Percentiles rank a stretch among this genome's conserved stretches.
Conservation (phyloP, 176 grass and related monocot genomes). For the Rhynchospora breviuscula region DNA sequence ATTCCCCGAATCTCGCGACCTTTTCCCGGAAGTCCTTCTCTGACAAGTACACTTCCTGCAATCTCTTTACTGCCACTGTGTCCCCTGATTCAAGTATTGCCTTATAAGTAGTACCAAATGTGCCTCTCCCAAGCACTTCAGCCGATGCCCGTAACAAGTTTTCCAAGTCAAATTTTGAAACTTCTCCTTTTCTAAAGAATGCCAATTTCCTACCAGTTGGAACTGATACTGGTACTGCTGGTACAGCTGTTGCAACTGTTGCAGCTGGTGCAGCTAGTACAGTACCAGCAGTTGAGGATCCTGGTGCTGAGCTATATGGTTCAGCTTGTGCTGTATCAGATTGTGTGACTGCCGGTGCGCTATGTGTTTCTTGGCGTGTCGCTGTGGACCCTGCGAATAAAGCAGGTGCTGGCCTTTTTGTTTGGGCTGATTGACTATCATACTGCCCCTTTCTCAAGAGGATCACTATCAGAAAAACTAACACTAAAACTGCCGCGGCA, state of each 20-base stretch:
- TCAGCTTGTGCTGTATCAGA: not conserved
- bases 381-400: not conserved
- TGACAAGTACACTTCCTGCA: constrained; percentile 45
- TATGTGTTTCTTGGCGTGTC: not conserved
- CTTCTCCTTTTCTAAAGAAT: constrained; percentile 46
- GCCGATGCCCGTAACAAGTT: constrained; percentile 69
- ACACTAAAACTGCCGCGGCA: not conserved
- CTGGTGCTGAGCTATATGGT: too few relatives aligned
- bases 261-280: not conserved
- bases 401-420: not conserved
- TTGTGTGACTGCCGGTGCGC: not conserved
- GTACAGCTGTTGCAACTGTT: not conserved
- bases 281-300: not conserved
- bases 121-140: constrained; percentile 71
- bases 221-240: not conserved
- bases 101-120: constrained; percentile 79
- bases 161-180: constrained; percentile 48
- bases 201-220: constrained; percentile 48
- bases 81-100: constrained; percentile 56
- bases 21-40: constrained; percentile 65
- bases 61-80: constrained; percentile 63
- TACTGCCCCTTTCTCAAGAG: not conserved
- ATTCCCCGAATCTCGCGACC: constrained; percentile 46
- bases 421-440: not conserved
- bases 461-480: not conserved